These are phyloP conservation scores for Kluyveromyces lactis DNA, from an alignment of 805 yeast genomes.

Conservation along the genomic window DNA sequence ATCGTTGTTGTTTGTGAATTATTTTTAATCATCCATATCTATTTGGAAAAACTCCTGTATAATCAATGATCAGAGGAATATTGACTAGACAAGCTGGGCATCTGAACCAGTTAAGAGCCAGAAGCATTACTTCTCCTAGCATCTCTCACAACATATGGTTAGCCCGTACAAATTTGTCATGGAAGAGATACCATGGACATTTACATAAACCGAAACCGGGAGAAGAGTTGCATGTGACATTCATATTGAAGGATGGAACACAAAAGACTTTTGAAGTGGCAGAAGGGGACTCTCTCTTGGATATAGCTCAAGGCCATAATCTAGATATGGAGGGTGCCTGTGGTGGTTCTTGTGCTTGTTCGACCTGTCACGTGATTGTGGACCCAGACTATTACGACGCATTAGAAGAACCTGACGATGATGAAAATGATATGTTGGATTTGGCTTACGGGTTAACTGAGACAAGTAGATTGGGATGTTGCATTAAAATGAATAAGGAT, in stretches of 20 bases:
- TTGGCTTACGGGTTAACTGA: conserved; percentile 96
- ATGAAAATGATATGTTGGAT: conserved; percentile 97
- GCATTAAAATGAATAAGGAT: conserved; percentile 79
- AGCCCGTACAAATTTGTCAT: background rate
- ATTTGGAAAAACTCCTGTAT: too few relatives aligned
- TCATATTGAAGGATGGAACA: conserved; percentile 84
- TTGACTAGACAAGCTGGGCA: background rate
- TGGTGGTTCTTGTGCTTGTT: conserved; percentile 98
- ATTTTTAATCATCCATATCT: too few relatives aligned
- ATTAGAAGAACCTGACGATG: conserved; percentile 93
- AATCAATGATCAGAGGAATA: conserved; percentile 1
- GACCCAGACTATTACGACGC: conserved; percentile 91
- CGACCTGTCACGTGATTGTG: conserved; percentile 93
- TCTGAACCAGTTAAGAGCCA: background rate
- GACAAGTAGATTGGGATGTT: conserved; percentile 94
- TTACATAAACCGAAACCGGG: conserved; percentile 87
- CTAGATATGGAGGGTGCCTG: conserved; percentile 98
- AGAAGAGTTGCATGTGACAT: conserved; percentile 80
- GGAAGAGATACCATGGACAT: conserved; percentile 60
- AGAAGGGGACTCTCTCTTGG: conserved; percentile 85
- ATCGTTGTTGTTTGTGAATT: too few relatives aligned
- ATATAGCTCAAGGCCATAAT: conserved; percentile 89
- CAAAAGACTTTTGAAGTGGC: conserved; percentile 79
- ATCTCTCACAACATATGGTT: background rate
- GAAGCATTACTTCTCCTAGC: background rate